Percentiles rank a stretch among this genome's conserved stretches.
Evolutionary conservation across 768 basidiomycete species (phyloP).

Genomic region (Mycena alexandri): DNA sequence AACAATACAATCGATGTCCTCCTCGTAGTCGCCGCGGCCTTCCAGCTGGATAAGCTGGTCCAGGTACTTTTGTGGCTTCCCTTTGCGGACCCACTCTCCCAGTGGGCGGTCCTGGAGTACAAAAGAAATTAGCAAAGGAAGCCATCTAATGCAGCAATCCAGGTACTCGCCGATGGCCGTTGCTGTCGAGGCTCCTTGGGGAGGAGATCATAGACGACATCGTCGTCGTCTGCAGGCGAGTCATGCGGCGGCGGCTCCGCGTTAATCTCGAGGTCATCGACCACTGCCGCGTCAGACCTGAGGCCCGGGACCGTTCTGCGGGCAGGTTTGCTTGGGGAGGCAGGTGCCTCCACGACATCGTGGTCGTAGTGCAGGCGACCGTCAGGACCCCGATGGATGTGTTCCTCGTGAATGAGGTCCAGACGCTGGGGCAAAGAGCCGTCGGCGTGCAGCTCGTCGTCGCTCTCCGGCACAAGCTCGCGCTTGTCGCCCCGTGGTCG

Average conservation of each 20-base stretch:
- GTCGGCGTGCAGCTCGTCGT: neutral
- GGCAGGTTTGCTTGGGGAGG: neutral
- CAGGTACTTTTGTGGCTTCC: slow-evolving; percentile 16
- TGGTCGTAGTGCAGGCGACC: neutral
- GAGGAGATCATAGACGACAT: neutral
- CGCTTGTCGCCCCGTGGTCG: too few species aligned
- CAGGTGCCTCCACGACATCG: neutral
- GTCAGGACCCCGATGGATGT: neutral
- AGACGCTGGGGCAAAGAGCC: neutral
- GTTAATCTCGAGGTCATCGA: too few species aligned
- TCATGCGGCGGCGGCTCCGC: neutral
- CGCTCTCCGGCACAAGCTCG: neutral
- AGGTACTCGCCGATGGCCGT: neutral
- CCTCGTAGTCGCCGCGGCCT: slow-evolving; percentile 4
- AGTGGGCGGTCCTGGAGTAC: slow-evolving; percentile 1
- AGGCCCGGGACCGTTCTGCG: neutral
- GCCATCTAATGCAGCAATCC: too few species aligned
- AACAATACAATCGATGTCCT: neutral
- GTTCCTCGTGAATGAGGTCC: neutral
- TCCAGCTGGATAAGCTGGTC: slow-evolving; percentile 8
- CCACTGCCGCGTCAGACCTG: neutral
- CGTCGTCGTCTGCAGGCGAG: neutral
- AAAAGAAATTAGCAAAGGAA: too few species aligned
- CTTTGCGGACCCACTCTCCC: neutral
- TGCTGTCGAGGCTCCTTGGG: neutral